Conservation (phyloP, 495 filamentous ascomycete species). For the Annulohypoxylon maeteangense region DNA sequence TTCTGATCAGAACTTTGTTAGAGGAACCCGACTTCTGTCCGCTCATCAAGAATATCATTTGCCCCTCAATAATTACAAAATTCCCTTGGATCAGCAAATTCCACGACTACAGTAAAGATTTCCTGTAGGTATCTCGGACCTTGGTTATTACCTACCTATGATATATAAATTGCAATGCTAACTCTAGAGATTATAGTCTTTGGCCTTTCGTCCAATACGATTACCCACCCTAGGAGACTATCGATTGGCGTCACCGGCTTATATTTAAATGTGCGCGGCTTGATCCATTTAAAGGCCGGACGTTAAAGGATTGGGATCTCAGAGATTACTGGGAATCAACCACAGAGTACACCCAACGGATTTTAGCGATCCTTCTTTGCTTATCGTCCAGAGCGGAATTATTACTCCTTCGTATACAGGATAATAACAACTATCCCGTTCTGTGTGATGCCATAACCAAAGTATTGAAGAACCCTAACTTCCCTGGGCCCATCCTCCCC, state of each 20-base stretch:
- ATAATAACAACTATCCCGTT: background rate
- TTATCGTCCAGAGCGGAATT: background rate
- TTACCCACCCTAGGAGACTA: constrained; percentile 10
- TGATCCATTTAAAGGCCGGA: background rate
- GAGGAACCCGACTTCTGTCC: background rate
- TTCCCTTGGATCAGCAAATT: background rate
- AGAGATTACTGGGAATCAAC: background rate
- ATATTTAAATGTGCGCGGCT: background rate
- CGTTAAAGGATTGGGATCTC: background rate
- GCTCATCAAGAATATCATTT: constrained; percentile 27
- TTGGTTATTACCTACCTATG: too few relatives aligned
- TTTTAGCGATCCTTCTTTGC: constrained; percentile 20
- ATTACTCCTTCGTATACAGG: constrained; percentile 6
- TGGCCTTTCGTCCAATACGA: background rate
- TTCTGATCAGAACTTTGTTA: constrained; percentile 25
- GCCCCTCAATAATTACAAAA: background rate
- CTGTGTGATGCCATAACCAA: background rate
- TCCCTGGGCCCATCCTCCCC: background rate
- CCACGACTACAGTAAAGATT: background rate
- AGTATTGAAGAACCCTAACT: background rate
- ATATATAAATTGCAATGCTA: background rate
- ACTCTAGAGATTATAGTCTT: background rate
- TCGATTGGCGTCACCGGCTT: background rate
- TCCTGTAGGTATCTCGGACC: background rate
- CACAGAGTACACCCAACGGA: background rate